These are phyloP conservation scores for Citrus glauca DNA, from an alignment of 345 rosid genomes.

Conservation along the genomic window DNA sequence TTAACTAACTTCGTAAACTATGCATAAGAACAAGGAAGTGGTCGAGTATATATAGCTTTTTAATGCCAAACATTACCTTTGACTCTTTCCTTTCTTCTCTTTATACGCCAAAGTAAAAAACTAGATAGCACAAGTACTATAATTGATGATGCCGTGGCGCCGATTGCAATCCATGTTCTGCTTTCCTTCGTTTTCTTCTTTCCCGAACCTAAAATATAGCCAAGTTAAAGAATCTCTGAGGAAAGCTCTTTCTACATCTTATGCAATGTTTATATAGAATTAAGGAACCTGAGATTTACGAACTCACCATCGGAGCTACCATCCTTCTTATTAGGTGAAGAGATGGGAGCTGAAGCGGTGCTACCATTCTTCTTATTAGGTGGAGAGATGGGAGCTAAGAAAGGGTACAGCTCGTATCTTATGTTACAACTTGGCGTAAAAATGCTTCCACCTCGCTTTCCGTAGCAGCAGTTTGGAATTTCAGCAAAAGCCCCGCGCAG, in stretches of 20 bases:
- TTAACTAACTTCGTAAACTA: too few relatives aligned
- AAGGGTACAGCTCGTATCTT: slow-evolving; percentile 9
- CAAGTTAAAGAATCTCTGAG: background rate
- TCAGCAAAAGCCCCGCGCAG: fast-evolving
- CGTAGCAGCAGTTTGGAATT: fast-evolving
- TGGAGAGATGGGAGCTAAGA: too few relatives aligned
- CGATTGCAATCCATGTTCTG: slow-evolving; percentile 5
- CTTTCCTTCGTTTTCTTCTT: background rate
- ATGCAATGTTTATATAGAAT: background rate
- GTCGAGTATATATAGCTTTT: too few relatives aligned
- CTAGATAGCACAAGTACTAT: background rate
- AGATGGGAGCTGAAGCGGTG: background rate
- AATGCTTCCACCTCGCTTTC: background rate
- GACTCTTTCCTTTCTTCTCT: background rate
- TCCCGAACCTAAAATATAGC: background rate
- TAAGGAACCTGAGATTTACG: background rate
- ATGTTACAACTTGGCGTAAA: slow-evolving; percentile 12
- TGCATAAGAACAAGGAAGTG: too few relatives aligned
- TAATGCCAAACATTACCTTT: too few relatives aligned
- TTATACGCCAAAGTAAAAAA: background rate
- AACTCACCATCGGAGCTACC: background rate
- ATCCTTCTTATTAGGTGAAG: background rate
- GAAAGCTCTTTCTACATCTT: background rate
- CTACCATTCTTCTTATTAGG: too few relatives aligned
- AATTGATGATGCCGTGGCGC: background rate